Conservation (phyloP, 805 yeast species). For the Candida silvicultrix region DNA sequence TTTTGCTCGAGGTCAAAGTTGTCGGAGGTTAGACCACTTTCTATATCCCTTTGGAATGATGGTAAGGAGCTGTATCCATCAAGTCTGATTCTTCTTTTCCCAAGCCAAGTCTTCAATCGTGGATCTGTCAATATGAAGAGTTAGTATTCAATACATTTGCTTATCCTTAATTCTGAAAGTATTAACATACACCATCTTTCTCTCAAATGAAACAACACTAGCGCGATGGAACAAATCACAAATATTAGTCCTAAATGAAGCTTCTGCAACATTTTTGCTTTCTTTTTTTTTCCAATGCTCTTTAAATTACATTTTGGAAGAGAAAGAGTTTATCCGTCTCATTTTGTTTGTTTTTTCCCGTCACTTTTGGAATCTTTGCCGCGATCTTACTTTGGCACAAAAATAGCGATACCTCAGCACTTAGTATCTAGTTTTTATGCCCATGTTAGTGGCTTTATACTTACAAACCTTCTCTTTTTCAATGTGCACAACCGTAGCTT, state of each 20-base stretch:
- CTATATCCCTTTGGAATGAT: constrained; percentile 41
- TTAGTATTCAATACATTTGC: neutral
- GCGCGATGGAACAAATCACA: neutral
- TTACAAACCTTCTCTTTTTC: no score
- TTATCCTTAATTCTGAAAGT: neutral
- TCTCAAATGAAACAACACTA: constrained; percentile 7
- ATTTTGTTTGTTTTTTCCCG: no score
- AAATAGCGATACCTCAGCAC: no score
- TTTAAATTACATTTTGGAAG: no score
- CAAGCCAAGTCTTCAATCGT: neutral
- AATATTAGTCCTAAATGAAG: neutral
- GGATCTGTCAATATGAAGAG: neutral
- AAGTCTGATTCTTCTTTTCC: constrained; percentile 15
- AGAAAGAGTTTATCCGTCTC: no score
- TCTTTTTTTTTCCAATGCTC: no score
- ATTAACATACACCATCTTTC: constrained; percentile 14
- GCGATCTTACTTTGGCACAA: no score
- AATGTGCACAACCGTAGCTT: no score
- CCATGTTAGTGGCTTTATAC: no score
- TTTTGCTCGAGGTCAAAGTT: constrained; percentile 46
- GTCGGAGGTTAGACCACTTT: constrained; percentile 52
- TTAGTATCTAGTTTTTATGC: no score
- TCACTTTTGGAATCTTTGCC: no score
- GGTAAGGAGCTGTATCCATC: constrained; percentile 21
- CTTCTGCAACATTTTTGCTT: no score